Evolutionary conservation across 2,329 filamentous ascomycete genomes (phyloP).

Genomic region (Stagonosporopsis chrysanthemi): DNA sequence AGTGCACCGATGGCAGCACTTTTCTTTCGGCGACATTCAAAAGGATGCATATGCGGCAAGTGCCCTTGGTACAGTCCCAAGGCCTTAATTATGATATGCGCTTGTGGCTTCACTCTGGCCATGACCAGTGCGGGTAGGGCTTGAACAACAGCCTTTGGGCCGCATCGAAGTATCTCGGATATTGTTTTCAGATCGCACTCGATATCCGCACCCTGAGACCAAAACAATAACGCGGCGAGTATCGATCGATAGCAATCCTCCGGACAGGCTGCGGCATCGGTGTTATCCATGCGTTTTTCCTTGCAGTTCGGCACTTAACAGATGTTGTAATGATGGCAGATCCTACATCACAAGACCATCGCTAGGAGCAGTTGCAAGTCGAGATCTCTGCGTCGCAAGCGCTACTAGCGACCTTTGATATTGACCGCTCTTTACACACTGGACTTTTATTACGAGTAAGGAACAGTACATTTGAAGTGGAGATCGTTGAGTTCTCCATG

Average conservation of each 20-base stretch:
- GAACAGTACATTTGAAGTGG: not conserved
- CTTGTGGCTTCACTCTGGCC: constrained; percentile 1
- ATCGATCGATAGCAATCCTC: constrained; percentile 13
- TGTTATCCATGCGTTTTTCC: not conserved
- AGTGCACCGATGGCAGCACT: constrained; percentile 2
- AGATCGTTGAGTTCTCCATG: not conserved
- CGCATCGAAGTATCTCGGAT: constrained; percentile 2
- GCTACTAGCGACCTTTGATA: not conserved
- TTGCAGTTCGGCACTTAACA: not conserved
- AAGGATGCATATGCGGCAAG: not conserved
- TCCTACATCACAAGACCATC: not conserved
- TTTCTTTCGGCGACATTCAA: not conserved
- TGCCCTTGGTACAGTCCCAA: not conserved
- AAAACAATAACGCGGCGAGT: constrained; percentile 1
- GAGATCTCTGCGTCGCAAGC: constrained; percentile 1
- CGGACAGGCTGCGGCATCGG: not conserved
- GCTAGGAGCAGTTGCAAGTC: not conserved
- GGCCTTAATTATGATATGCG: not conserved
- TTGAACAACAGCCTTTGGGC: not conserved
- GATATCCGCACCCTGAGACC: constrained; percentile 21
- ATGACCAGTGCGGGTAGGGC: not conserved
- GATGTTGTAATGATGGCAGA: not conserved
- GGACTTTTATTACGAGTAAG: not conserved
- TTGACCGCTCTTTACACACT: constrained; percentile 17
- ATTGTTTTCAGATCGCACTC: constrained; percentile 15